Conservation (phyloP, 805 yeast species). For the Blastobotrys peoriensis region DNA sequence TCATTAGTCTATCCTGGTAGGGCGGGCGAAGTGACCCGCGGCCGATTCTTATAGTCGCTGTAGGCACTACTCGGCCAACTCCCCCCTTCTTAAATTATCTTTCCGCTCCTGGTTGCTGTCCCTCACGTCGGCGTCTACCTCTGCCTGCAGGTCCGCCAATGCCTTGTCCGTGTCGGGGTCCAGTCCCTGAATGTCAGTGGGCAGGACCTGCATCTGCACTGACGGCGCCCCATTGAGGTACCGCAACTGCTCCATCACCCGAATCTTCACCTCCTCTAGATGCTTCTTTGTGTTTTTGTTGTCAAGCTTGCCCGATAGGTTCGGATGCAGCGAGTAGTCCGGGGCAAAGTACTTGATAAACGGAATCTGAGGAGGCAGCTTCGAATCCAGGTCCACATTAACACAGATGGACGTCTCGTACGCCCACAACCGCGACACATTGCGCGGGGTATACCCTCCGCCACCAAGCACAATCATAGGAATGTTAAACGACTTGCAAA, state of each 20-base stretch:
- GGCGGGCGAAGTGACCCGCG: too few relatives aligned
- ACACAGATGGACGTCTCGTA: constrained; percentile 86
- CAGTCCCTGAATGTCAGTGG: constrained; percentile 52
- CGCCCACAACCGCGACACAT: constrained; percentile 94
- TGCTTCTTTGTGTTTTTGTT: constrained; percentile 80
- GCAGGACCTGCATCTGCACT: constrained; percentile 85
- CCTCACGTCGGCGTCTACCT: constrained; percentile 15
- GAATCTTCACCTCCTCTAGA: constrained; percentile 69
- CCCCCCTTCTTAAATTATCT: constrained; percentile 21
- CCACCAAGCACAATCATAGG: constrained; percentile 96
- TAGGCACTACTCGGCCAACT: constrained; percentile 11
- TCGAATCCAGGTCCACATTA: constrained; percentile 68
- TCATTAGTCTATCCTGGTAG: too few relatives aligned
- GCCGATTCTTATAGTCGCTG: too few relatives aligned
- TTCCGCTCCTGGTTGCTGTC: constrained; percentile 13
- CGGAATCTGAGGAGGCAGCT: constrained; percentile 68
- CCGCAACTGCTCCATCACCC: constrained; percentile 74
- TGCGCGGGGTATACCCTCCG: constrained; percentile 97
- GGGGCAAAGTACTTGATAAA: constrained; percentile 83
- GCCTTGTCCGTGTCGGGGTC: constrained; percentile 34
- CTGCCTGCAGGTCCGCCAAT: constrained; percentile 26
- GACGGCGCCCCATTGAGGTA: constrained; percentile 88
- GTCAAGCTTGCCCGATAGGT: constrained; percentile 69
- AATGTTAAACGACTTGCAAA: constrained; percentile 74
- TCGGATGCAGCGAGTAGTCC: constrained; percentile 83